Evolutionary conservation across 2,329 filamentous ascomycete species (phyloP).

Genomic region (Fusarium aywerte): DNA sequence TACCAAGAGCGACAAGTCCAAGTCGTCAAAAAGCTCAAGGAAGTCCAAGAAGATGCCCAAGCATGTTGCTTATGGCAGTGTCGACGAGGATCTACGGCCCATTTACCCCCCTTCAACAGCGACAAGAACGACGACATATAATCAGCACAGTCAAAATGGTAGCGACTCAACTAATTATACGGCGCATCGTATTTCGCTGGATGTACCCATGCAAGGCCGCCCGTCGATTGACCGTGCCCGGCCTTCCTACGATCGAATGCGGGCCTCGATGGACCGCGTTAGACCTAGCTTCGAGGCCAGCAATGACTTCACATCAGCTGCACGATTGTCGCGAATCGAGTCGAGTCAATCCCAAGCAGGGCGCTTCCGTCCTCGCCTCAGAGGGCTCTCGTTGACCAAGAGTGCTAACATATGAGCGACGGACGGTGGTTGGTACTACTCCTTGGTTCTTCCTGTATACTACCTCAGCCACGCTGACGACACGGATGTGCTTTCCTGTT

Average conservation of each 20-base stretch:
- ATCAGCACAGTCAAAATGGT: slow-evolving; percentile 85
- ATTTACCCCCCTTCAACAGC: slow-evolving; percentile 94
- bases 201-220: slow-evolving; percentile 56
- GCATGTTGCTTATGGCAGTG: slow-evolving; percentile 69
- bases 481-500: slow-evolving; percentile 35
- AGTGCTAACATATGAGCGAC: slow-evolving; percentile 52
- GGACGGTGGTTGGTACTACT: slow-evolving; percentile 17
- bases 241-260: slow-evolving; percentile 88
- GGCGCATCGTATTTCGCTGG: slow-evolving; percentile 69
- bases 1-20: slow-evolving; percentile 54
- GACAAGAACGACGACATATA: slow-evolving; percentile 78
- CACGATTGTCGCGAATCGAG: slow-evolving; percentile 85
- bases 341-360: slow-evolving; percentile 66
- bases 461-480: slow-evolving; percentile 40
- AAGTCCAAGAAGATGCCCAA: slow-evolving; percentile 59
- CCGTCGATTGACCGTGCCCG: slow-evolving; percentile 75
- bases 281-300: slow-evolving; percentile 87
- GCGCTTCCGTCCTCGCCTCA: slow-evolving; percentile 53
- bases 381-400: slow-evolving; percentile 57
- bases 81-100: slow-evolving; percentile 88
- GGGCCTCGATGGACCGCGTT: slow-evolving; percentile 86
- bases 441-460: slow-evolving; percentile 47
- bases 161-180: slow-evolving; percentile 96
- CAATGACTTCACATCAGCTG: slow-evolving; percentile 91
- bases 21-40: slow-evolving; percentile 67